Conservation (phyloP, 768 basidiomycete genomes). For the Tulasnella sp. region DNA sequence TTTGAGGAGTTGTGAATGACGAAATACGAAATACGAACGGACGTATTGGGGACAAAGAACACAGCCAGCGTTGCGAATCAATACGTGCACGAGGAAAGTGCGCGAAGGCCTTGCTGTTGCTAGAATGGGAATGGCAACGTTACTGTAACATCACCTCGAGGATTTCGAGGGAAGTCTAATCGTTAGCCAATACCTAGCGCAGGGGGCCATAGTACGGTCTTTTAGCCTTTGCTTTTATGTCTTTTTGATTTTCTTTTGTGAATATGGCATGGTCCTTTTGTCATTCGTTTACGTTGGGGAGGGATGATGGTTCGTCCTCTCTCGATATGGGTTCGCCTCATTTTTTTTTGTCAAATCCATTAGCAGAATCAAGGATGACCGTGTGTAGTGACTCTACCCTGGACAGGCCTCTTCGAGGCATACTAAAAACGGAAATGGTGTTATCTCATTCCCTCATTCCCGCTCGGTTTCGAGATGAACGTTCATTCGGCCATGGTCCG, state of each 20-base stretch:
- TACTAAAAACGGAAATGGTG: neutral
- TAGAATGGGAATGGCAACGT: too few species aligned
- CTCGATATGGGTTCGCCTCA: neutral
- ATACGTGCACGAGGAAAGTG: neutral
- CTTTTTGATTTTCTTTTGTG: neutral
- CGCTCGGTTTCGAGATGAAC: neutral
- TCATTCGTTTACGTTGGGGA: neutral
- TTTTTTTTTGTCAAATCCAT: neutral
- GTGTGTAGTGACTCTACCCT: neutral
- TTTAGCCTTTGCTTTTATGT: neutral
- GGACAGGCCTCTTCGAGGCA: neutral
- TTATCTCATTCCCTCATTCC: neutral
- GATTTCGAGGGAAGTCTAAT: neutral
- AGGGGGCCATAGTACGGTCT: neutral
- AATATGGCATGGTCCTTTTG: neutral
- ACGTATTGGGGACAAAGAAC: neutral
- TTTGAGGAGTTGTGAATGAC: constrained; percentile 16
- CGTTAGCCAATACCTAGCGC: neutral
- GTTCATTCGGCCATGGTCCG: neutral
- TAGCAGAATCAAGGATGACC: neutral
- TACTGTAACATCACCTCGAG: constrained; percentile 3
- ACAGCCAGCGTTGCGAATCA: neutral
- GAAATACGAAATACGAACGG: neutral
- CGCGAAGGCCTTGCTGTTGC: constrained; percentile 3
- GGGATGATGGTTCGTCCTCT: neutral